Conservation (phyloP, 2,329 filamentous ascomycete genomes). For the Tolypocladium tundrense region DNA sequence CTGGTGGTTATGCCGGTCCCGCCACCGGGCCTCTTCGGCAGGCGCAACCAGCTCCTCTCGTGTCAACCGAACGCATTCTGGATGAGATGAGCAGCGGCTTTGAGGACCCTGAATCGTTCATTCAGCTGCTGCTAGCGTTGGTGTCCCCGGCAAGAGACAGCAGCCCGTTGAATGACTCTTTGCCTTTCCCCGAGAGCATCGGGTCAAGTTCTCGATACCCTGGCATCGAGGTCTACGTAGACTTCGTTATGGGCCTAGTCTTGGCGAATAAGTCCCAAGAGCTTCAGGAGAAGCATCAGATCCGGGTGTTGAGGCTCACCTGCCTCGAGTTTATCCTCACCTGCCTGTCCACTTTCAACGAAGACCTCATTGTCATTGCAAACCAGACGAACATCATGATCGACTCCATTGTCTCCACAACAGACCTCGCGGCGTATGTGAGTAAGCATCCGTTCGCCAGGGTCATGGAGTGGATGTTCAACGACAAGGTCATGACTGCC, state of each 20-base stretch:
- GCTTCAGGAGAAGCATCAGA: slow-evolving; percentile 55
- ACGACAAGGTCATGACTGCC: slow-evolving; percentile 72
- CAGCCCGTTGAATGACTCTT: slow-evolving; percentile 55
- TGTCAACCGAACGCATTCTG: slow-evolving; percentile 55
- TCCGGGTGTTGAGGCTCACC: slow-evolving; percentile 62
- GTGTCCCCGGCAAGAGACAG: slow-evolving; percentile 54
- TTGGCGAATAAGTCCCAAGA: slow-evolving; percentile 60
- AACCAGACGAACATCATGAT: slow-evolving; percentile 68
- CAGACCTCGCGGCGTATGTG: slow-evolving; percentile 69
- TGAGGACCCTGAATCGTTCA: slow-evolving; percentile 77
- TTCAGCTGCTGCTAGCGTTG: slow-evolving; percentile 64
- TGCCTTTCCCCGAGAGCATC: slow-evolving; percentile 81
- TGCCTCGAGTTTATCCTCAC: slow-evolving; percentile 76
- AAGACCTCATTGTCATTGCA: slow-evolving; percentile 78
- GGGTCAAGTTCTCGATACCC: slow-evolving; percentile 65
- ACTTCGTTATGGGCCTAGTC: slow-evolving; percentile 76
- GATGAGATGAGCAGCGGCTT: slow-evolving; percentile 67
- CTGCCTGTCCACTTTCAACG: slow-evolving; percentile 82
- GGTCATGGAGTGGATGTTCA: slow-evolving; percentile 98
- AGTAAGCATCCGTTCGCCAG: slow-evolving; percentile 85
- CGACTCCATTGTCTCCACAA: slow-evolving; percentile 63
- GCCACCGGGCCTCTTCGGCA: slow-evolving; percentile 22
- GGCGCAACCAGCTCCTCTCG: slow-evolving; percentile 21
- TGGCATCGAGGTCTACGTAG: slow-evolving; percentile 86
- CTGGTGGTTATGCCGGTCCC: slow-evolving; percentile 41